Percentiles rank a stretch among this genome's conserved stretches.
Conservation (phyloP, 768 basidiomycete species). For the Tubosaeta sp. region DNA sequence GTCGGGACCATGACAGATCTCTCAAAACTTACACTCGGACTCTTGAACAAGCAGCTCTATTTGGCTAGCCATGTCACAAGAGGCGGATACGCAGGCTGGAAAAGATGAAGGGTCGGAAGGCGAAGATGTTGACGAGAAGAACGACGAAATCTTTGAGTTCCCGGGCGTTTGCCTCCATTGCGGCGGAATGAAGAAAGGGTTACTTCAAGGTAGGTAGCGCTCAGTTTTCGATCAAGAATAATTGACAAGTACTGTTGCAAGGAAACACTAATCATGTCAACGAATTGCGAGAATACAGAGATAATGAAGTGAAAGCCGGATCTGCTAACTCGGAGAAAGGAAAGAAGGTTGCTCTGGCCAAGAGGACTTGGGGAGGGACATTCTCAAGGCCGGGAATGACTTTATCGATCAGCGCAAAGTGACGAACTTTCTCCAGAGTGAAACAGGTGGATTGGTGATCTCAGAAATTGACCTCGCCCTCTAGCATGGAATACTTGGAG, state of each 20-base stretch:
- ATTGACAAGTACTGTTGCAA: conserved; percentile 26
- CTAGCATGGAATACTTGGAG: conserved; percentile 90
- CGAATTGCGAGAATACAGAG: conserved; percentile 93
- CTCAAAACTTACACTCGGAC: conserved; percentile 79
- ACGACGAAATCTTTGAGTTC: conserved; percentile 90
- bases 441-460: conserved; percentile 83
- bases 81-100: conserved; percentile 10
- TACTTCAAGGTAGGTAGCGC: conserved; percentile 77
- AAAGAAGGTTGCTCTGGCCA: conserved; percentile 83
- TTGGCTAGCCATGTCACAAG: conserved; percentile 68
- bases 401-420: background rate
- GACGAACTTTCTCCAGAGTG: conserved; percentile 58
- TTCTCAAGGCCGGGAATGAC: conserved; percentile 69
- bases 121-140: conserved; percentile 34
- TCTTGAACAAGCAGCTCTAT: conserved; percentile 68
- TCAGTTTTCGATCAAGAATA: background rate
- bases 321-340: conserved; percentile 84
- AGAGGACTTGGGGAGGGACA: conserved; percentile 89
- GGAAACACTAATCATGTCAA: conserved; percentile 98
- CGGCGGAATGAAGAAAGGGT: conserved; percentile 91
- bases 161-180: conserved; percentile 87
- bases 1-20: conserved; percentile 76
- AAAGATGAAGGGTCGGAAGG: conserved; percentile 16
- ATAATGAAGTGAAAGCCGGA: conserved; percentile 97
- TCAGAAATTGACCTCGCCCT: conserved; percentile 94